These are phyloP conservation scores for Pleurotus tuber-regium DNA, from an alignment of 768 basidiomycete genomes.

Conservation along the genomic window DNA sequence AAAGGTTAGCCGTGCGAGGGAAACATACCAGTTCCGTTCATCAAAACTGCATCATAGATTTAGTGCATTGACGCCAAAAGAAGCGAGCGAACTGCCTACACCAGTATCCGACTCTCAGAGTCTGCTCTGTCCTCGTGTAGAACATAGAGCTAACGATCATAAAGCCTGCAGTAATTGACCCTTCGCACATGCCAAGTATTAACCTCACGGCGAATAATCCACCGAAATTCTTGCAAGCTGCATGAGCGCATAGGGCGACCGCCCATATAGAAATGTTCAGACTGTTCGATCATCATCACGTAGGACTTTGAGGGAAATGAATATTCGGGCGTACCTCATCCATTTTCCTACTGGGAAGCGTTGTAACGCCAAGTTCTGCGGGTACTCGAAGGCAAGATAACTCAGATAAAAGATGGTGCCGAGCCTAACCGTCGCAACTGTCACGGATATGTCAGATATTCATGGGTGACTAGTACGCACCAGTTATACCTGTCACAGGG, in stretches of 20 bases:
- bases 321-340: slow-evolving; percentile 55
- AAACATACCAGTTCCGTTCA: slow-evolving; percentile 65
- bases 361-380: slow-evolving; percentile 70
- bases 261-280: slow-evolving; percentile 69
- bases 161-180: slow-evolving; percentile 69
- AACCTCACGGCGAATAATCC: slow-evolving; percentile 62
- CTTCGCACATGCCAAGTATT: slow-evolving; percentile 73
- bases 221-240: slow-evolving; percentile 69
- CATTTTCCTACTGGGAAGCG: slow-evolving; percentile 76
- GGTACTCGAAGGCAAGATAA: slow-evolving; percentile 71
- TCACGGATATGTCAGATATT: neutral
- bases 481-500: slow-evolving; percentile 56
- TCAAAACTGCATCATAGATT: slow-evolving; percentile 45
- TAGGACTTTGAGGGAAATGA: neutral
- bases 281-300: slow-evolving; percentile 26
- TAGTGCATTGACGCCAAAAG: neutral
- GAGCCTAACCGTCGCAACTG: slow-evolving; percentile 43
- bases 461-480: slow-evolving; percentile 25
- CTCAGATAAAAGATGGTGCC: slow-evolving; percentile 75
- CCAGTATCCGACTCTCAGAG: slow-evolving; percentile 70
- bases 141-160: slow-evolving; percentile 79
- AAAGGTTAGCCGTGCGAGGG: neutral
- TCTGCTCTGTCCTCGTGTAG: slow-evolving; percentile 71
- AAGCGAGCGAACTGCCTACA: slow-evolving; percentile 42
- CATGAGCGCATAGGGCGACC: slow-evolving; percentile 56